Percentiles rank a stretch among this genome's conserved stretches.
phyloP scores from a whole-genome alignment of 306 rosid genomes.

The Malus sieversii region DNA sequence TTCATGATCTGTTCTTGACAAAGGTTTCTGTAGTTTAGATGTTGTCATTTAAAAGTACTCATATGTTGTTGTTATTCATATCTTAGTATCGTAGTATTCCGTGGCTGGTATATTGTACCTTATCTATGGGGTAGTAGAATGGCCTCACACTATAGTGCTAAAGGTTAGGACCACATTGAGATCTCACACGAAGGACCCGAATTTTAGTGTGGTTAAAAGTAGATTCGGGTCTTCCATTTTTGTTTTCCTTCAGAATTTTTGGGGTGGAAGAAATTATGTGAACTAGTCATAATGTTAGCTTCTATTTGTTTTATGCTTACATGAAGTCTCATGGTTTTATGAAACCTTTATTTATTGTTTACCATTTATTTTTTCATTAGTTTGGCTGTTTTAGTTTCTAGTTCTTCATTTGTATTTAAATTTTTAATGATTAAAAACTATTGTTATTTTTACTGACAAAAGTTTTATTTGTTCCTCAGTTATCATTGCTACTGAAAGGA shows the following conservation, averaged over 20 bases:
- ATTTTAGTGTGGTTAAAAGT: neutral
- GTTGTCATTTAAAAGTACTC: neutral
- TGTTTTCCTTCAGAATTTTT: neutral
- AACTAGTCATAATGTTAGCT: neutral
- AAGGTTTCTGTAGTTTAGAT: conserved; percentile 45
- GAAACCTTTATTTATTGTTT: neutral
- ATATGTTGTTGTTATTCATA: conserved; percentile 5
- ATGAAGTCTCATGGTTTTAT: neutral
- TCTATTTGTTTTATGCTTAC: neutral
- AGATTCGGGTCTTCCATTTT: neutral
- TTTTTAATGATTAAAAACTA: conserved; percentile 1
- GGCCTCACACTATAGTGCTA: neutral
- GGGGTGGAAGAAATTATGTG: neutral
- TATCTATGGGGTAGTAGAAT: neutral
- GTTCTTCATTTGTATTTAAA: neutral
- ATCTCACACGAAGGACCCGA: neutral
- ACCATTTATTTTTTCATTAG: neutral
- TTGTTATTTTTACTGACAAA: conserved; percentile 15
- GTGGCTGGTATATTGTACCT: neutral
- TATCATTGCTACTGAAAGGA: conserved; percentile 90
- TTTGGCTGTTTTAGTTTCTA: neutral
- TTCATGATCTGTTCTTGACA: conserved; percentile 87
- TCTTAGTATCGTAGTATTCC: conserved; percentile 2
- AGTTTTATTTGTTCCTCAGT: conserved; percentile 42
- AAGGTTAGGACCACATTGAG: neutral